Base-by-base conservation (phyloP, 1,284 basidiomycete species). In the Pulchroboletus neoregius region DNA sequence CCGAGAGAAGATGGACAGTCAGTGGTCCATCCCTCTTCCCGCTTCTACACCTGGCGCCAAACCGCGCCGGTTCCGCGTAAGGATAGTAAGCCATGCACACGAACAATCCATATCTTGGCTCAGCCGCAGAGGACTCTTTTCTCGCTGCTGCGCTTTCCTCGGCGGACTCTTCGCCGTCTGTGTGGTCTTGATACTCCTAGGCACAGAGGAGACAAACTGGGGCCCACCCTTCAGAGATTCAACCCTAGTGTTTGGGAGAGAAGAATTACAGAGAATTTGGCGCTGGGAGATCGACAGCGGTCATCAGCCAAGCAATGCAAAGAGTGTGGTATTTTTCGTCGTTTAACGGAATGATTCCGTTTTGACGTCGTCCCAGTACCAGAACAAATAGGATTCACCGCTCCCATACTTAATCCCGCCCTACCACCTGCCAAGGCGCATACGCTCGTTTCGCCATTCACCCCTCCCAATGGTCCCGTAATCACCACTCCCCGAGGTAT, bases 271-370 rank as follows among this genome's bases (percentile, higher is more conserved):
- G 56, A 76, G 80, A 60, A 87, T 96, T 66, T 95, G 92, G 92
- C 74, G 82, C 55, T 94, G 91, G 91, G 93, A 94, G 69, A 76
- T 94, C 42, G 72, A 80, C 39, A 87, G 87, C 57, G 92, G 92
- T 1, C 91, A 94, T 68, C 88, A 91, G 71, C 92, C 92, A 6
- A 90, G 85, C 63, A 73, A 75, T 38, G 73, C 78, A 49, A 72
- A 74, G 58, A 77, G 89, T 91, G 61, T 55, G 86, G 75, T 45
- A 18, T 39, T 39, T 20, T 51, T 38, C 43, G 23, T 39, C 24
- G 2, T 40, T 28, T 24, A 18, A 13, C 6, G 5, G 1, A 23
- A 30, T 53, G 39, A 52, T 41, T 20, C 33, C 5, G 16, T 34
- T 7, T 26, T 35, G 2, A 20, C 20, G 3, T 20, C 20, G 20